Percentiles rank a stretch among this genome's conserved stretches.
Evolutionary conservation across 225 moss, liverwort and hornwort genomes (phyloP).

Genomic region (Neckera pumila): DNA sequence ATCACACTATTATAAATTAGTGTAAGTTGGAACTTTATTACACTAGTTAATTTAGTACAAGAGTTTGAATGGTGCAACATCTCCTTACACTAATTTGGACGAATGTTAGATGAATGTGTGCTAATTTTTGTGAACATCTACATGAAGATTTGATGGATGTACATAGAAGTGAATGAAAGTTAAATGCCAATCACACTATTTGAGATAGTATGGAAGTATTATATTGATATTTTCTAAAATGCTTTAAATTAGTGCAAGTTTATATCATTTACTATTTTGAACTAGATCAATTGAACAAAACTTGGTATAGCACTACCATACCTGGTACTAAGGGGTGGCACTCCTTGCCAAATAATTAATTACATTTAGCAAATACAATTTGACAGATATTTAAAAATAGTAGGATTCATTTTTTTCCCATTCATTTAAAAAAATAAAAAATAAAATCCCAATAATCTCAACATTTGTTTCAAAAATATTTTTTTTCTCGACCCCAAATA

Average conservation of each 20-base stretch:
- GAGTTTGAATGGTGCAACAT: neutral
- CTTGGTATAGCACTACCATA: accelerated
- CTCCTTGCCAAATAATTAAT: neutral
- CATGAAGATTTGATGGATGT: neutral
- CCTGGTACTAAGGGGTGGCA: accelerated
- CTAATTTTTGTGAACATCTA: neutral
- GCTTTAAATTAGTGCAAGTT: neutral
- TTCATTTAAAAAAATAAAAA: neutral
- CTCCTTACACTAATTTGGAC: accelerated
- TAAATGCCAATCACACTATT: neutral
- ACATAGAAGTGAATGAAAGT: neutral
- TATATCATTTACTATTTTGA: neutral
- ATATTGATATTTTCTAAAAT: neutral
- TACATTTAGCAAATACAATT: accelerated
- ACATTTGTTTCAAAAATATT: neutral
- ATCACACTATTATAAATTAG: neutral
- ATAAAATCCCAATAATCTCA: accelerated
- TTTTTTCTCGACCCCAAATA: accelerated
- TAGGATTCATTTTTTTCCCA: neutral
- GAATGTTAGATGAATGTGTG: neutral
- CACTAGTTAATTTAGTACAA: neutral
- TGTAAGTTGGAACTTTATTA: neutral
- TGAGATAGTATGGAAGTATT: neutral
- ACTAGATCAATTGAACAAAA: neutral
- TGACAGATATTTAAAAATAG: accelerated